These are phyloP conservation scores for Termitomyces sp. DNA, from an alignment of 768 basidiomycete species.

Conservation along the genomic window DNA sequence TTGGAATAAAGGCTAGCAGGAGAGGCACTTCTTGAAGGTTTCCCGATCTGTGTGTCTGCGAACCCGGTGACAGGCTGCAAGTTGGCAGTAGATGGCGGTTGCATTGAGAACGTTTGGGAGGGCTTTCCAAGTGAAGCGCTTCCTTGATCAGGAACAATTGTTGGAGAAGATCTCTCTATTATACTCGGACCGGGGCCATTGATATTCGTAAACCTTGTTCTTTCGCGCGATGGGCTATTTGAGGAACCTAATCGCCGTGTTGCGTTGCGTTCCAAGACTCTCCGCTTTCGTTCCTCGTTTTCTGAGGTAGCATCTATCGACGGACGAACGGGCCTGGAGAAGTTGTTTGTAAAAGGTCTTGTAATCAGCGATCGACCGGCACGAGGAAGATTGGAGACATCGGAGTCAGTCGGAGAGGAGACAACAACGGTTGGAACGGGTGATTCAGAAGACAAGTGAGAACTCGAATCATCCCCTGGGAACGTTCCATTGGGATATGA, in stretches of 20 bases:
- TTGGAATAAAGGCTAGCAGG: conserved; percentile 46
- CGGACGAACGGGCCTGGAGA: conserved; percentile 57
- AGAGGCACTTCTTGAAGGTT: conserved; percentile 30
- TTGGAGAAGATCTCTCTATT: background rate
- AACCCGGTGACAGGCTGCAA: conserved; percentile 6
- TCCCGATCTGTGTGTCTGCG: conserved; percentile 11
- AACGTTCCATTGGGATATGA: background rate
- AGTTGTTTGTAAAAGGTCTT: conserved; percentile 45
- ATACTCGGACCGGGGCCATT: background rate
- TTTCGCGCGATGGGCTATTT: background rate
- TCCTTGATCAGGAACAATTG: background rate
- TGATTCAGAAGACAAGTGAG: conserved; percentile 9
- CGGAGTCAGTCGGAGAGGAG: conserved; percentile 32
- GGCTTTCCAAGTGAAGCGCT: background rate
- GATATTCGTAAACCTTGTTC: background rate
- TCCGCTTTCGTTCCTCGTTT: conserved; percentile 38
- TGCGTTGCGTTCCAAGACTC: conserved; percentile 54
- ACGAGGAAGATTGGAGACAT: conserved; percentile 12
- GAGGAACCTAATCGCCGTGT: conserved; percentile 30
- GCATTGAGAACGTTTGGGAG: conserved; percentile 1
- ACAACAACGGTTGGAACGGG: conserved; percentile 49
- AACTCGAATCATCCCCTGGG: background rate
- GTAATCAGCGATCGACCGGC: conserved; percentile 37
- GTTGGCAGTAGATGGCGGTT: background rate
- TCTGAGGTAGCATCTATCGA: conserved; percentile 26